Conservation (phyloP, 345 rosid genomes). For the Eucalyptus pumila region DNA sequence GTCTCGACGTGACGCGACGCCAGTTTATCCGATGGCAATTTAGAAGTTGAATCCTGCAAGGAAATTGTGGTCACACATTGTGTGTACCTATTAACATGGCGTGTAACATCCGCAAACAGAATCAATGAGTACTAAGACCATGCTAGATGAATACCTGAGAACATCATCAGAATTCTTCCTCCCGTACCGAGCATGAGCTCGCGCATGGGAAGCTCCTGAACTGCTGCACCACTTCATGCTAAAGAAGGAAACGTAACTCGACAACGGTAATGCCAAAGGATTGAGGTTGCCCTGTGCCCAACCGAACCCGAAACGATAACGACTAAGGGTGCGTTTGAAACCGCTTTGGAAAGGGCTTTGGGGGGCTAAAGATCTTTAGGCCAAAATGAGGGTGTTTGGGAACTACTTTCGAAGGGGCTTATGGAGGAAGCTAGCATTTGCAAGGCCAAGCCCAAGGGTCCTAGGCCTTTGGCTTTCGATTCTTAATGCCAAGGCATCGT, state of each 20-base stretch:
- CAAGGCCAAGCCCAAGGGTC: no score
- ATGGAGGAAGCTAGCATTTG: no score
- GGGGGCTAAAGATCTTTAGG: no score
- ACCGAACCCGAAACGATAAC: neutral
- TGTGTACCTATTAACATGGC: neutral
- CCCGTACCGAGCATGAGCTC: neutral
- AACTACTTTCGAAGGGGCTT: no score
- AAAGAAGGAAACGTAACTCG: neutral
- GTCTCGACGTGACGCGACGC: conserved; percentile 51
- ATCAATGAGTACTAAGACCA: neutral
- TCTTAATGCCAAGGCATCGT: no score
- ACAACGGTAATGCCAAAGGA: conserved; percentile 4
- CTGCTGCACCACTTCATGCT: neutral
- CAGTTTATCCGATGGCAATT: conserved; percentile 46
- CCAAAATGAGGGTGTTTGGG: no score
- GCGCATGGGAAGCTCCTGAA: neutral
- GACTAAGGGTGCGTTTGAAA: no score
- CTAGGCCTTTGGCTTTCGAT: no score
- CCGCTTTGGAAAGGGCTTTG: no score
- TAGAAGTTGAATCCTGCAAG: conserved; percentile 39
- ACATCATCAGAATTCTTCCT: neutral
- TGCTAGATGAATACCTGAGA: neutral
- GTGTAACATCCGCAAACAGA: neutral
- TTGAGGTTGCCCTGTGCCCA: conserved; percentile 14
- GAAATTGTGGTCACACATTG: neutral